Evolutionary conservation across 805 yeast species (phyloP).

Genomic region (Yamadazyma laniorum): DNA sequence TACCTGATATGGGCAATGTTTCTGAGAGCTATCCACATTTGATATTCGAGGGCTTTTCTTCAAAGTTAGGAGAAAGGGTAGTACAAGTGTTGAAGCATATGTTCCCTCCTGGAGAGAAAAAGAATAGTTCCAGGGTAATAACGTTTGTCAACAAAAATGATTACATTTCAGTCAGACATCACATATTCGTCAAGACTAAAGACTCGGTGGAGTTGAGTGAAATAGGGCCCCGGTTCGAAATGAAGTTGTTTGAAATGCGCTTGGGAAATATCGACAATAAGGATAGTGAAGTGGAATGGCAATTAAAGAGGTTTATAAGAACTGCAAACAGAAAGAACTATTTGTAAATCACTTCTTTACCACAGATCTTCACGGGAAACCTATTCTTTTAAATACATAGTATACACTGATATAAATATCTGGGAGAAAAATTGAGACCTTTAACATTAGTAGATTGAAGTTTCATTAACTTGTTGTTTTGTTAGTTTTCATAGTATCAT

Average conservation of each 20-base stretch:
- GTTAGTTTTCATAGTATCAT: too few relatives aligned
- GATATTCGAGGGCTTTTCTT: slow-evolving; percentile 84
- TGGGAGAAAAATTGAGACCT: too few relatives aligned
- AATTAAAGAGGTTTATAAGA: slow-evolving; percentile 84
- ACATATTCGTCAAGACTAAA: slow-evolving; percentile 84
- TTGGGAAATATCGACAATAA: slow-evolving; percentile 91
- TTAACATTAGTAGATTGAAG: neutral
- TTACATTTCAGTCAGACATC: slow-evolving; percentile 92
- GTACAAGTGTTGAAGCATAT: slow-evolving; percentile 78
- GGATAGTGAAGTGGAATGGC: slow-evolving; percentile 99
- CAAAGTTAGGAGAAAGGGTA: slow-evolving; percentile 79
- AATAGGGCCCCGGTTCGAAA: slow-evolving; percentile 97
- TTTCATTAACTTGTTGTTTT: too few relatives aligned
- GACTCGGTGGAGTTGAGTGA: slow-evolving; percentile 92
- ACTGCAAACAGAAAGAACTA: slow-evolving; percentile 96
- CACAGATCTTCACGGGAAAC: slow-evolving; percentile 5
- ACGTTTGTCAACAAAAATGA: slow-evolving; percentile 90
- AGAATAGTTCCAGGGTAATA: slow-evolving; percentile 85
- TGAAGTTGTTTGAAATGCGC: slow-evolving; percentile 85
- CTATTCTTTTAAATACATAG: slow-evolving; percentile 8
- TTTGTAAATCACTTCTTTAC: slow-evolving; percentile 39
- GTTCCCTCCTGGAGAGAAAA: slow-evolving; percentile 96
- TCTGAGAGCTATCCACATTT: slow-evolving; percentile 93
- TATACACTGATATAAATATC: slow-evolving; percentile 13
- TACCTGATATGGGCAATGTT: slow-evolving; percentile 79